Evolutionary conservation across 129 eudicot genomes (phyloP), one percentile per base, ranked within the genome.

Genomic region (Flaveria robusta): DNA sequence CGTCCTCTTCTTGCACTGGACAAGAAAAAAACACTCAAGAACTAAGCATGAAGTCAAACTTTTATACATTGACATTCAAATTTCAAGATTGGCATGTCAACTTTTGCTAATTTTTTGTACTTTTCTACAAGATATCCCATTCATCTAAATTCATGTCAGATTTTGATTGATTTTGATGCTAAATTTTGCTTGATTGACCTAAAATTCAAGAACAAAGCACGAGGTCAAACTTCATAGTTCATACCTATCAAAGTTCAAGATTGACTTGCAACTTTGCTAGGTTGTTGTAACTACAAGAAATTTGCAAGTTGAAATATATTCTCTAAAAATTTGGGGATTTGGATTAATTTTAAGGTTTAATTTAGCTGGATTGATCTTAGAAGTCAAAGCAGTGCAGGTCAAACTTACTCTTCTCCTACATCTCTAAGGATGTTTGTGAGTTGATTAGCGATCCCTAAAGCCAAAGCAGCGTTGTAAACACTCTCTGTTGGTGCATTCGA

Each of bases 321-420:
- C 18, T 62, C 34, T 46, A 11, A 14, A 27, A 39, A 19, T 45
- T 0, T 43, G 12, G 50, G 42, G 50, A 47, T 76, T 34, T 50
- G 3, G 47, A 20, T 3, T 19, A 16, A 19, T 19, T 74, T 50
- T 66, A 26, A 49, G 37, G 26, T 76, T 37, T 50, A 11, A 54
- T 23, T n/a, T 55, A 52, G 41, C 43, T 10, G 66, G 42, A 42
- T 18, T 59, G 45, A 20, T 59, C 39, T 26, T 7, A 14, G 43
- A 78, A 59, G 19, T 13, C 39, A 58, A 70, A 60, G 41, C n/a
- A 14, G 49, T 10, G 10, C 14, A 51, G 34, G 74, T 10, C 39
- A 34, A 64, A 85, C 97, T 87, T 87, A 95, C 99, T 95, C 99
- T 86, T 95, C 99, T 83, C 99, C 99, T 16, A 95, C 99, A 77